Percentiles rank a stretch among this genome's conserved stretches.
These are phyloP conservation scores for Heteromeles arbutifolia DNA, from an alignment of 306 rosid genomes.

Conservation along the genomic window DNA sequence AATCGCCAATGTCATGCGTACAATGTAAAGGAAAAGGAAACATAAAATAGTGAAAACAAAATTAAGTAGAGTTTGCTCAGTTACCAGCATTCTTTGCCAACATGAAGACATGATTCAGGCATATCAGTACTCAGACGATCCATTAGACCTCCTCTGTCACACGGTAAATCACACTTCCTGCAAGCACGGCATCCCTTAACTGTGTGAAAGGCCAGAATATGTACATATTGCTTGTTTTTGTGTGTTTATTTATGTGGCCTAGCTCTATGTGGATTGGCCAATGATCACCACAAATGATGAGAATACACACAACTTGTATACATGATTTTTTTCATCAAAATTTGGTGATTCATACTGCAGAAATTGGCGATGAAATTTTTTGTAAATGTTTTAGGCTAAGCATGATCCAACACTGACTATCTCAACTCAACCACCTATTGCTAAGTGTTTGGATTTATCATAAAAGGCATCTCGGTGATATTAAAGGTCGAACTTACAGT, in stretches of 20 bases:
- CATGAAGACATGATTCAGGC: conserved; percentile 59
- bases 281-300: not conserved
- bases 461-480: too few relatives aligned
- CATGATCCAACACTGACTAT: too few relatives aligned
- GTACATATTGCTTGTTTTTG: not conserved
- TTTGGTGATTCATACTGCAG: too few relatives aligned
- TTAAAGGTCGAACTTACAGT: too few relatives aligned
- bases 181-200: conserved; percentile 2
- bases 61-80: not conserved
- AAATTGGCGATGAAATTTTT: too few relatives aligned
- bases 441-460: too few relatives aligned
- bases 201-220: not conserved
- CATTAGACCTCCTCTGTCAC: conserved; percentile 59
- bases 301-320: not conserved
- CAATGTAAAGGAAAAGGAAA: not conserved
- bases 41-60: not conserved
- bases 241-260: not conserved
- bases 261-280: not conserved
- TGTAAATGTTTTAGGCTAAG: too few relatives aligned
- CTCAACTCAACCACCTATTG: too few relatives aligned
- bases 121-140: conserved; percentile 53
- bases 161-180: conserved; percentile 34
- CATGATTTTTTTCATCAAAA: too few relatives aligned
- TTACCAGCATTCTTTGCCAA: conserved; percentile 63
- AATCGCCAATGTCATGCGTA: not conserved